A percentile compares a stretch with the other conserved stretches of the same genome.
phyloP scores from a whole-genome alignment of 495 filamentous ascomycete species.

The Aspergillus saccharolyticus region DNA sequence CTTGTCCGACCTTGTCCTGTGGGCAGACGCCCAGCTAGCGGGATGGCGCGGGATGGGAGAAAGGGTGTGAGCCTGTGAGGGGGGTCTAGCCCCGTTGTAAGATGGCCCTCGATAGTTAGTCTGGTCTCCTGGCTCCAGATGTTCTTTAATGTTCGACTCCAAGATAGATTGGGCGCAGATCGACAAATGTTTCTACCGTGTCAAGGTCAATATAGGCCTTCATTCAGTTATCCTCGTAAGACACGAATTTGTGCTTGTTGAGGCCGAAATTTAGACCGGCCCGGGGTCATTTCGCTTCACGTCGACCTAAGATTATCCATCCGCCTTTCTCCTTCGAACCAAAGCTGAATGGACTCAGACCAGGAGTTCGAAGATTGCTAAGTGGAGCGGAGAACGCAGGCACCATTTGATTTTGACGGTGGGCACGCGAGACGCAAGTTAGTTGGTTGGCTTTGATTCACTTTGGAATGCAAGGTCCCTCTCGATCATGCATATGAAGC shows the following conservation, averaged over 20 bases:
- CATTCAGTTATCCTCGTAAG: neutral
- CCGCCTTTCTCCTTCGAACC: neutral
- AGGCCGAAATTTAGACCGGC: neutral
- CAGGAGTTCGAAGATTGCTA: neutral
- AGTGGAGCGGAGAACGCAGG: neutral
- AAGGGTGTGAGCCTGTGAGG: neutral
- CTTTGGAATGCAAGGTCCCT: conserved; percentile 16
- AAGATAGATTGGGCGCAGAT: conserved; percentile 13
- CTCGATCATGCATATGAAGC: conserved; percentile 12
- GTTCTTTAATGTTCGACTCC: conserved; percentile 15
- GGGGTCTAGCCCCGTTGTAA: conserved; percentile 8
- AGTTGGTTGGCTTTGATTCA: conserved; percentile 2
- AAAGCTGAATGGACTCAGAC: conserved; percentile 1
- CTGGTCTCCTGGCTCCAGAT: neutral
- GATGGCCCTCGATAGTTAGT: neutral
- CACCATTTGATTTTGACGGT: neutral
- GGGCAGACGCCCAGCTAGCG: conserved; percentile 7
- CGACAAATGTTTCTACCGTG: conserved; percentile 1
- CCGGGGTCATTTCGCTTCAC: too few relatives aligned
- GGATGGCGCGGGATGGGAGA: conserved; percentile 1
- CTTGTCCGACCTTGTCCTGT: conserved; percentile 1
- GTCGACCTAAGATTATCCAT: conserved; percentile 1
- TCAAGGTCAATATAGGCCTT: neutral
- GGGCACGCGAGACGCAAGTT: conserved; percentile 2
- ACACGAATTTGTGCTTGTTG: conserved; percentile 2